A percentile compares a stretch with the other conserved stretches of the same genome.
Conservation (phyloP, 805 yeast species). For the Danielia oregonensis region DNA sequence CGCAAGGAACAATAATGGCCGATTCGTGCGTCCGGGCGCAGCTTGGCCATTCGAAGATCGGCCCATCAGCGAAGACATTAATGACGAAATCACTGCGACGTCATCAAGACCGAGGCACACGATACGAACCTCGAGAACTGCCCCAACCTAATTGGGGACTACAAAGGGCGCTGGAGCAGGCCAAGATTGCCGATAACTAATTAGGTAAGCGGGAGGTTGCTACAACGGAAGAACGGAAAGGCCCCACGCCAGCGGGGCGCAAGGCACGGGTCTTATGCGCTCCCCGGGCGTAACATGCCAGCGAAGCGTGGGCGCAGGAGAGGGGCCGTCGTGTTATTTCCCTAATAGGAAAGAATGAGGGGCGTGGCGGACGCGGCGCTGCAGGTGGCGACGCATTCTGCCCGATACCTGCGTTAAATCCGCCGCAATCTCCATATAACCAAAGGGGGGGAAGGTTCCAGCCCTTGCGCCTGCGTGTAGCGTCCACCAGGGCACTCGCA, state of each 20-base stretch:
- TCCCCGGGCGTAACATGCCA: not conserved
- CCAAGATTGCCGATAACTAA: too few species aligned
- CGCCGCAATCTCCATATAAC: not conserved
- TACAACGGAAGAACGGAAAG: not conserved
- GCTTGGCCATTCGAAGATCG: too few species aligned
- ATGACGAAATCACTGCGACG: too few species aligned
- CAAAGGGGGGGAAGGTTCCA: not conserved
- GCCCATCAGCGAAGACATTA: too few species aligned
- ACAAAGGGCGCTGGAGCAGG: too few species aligned
- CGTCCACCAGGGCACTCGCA: not conserved
- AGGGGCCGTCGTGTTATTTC: not conserved
- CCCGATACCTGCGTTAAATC: not conserved
- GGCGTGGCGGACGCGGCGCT: not conserved
- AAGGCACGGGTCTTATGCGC: not conserved
- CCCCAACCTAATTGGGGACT: too few species aligned
- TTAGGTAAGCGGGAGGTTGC: too few species aligned
- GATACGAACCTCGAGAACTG: too few species aligned
- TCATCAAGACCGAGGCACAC: too few species aligned
- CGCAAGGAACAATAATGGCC: too few species aligned
- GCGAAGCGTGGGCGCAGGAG: not conserved
- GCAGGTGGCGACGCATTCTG: not conserved
- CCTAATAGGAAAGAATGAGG: not conserved
- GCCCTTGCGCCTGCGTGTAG: not conserved
- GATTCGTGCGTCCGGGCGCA: too few species aligned
- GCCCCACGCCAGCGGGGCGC: too few species aligned